These are phyloP conservation scores for Leccinum subtestaceum DNA, from an alignment of 768 basidiomycete genomes.

Conservation along the genomic window DNA sequence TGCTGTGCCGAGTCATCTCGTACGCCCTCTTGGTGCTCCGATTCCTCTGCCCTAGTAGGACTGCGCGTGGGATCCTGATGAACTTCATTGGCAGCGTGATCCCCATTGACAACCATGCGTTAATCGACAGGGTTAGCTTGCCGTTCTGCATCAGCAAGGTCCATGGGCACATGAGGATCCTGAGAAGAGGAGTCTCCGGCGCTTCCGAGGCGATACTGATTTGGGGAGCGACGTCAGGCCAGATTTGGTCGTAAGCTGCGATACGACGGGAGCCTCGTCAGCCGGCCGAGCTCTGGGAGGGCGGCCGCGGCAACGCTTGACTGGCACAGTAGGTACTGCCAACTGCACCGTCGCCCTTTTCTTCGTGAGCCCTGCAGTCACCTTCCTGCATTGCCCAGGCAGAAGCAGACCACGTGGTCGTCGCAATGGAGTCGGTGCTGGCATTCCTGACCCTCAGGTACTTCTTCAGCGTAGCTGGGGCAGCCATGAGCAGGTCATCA, in stretches of 20 bases:
- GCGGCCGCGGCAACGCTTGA: slow-evolving; percentile 36
- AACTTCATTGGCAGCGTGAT: slow-evolving; percentile 18
- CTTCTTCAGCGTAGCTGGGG: slow-evolving; percentile 22
- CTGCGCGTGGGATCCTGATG: slow-evolving; percentile 1
- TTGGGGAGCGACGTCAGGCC: slow-evolving; percentile 15
- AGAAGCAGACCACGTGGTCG: slow-evolving; percentile 20
- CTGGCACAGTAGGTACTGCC: slow-evolving; percentile 8
- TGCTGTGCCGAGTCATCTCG: slow-evolving; percentile 2
- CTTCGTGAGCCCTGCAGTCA: slow-evolving; percentile 8
- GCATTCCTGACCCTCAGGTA: slow-evolving; percentile 16
- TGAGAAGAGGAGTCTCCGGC: slow-evolving; percentile 37
- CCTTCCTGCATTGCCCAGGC: slow-evolving; percentile 14
- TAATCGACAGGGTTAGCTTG: slow-evolving; percentile 9
- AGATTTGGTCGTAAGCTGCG: slow-evolving; percentile 5
- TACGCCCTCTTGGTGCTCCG: neutral
- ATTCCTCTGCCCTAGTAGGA: neutral
- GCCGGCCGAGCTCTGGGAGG: slow-evolving; percentile 26
- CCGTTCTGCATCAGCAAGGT: neutral
- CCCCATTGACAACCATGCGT: slow-evolving; percentile 15
- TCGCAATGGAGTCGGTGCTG: slow-evolving; percentile 15
- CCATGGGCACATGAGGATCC: slow-evolving; percentile 19
- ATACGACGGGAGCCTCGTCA: slow-evolving; percentile 1
- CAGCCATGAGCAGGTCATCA: slow-evolving; percentile 26
- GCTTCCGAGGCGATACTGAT: slow-evolving; percentile 39
- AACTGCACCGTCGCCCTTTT: slow-evolving; percentile 6